These are phyloP conservation scores for Kalmanozyma brasiliensis DNA, from an alignment of 1,284 basidiomycete genomes.

Conservation along the genomic window DNA sequence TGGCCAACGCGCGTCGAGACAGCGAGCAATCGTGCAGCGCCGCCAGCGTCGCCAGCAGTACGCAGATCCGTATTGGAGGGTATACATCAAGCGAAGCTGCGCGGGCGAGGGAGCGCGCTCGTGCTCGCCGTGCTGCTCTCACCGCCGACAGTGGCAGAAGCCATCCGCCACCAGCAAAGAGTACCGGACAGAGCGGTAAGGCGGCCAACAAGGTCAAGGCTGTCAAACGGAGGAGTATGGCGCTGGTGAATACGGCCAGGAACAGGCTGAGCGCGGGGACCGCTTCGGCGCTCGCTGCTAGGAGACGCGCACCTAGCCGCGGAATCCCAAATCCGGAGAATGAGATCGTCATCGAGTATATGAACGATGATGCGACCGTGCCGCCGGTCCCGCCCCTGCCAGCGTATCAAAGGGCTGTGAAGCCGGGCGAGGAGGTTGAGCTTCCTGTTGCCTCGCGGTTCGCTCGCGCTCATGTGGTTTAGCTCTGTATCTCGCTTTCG, in stretches of 20 bases:
- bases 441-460: slow-evolving; percentile 30
- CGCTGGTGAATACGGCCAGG: slow-evolving; percentile 28
- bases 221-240: slow-evolving; percentile 28
- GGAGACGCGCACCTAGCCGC: slow-evolving; percentile 3
- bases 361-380: slow-evolving; percentile 16
- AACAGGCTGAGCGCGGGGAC: slow-evolving; percentile 30
- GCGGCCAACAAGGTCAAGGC: slow-evolving; percentile 15
- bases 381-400: slow-evolving; percentile 38
- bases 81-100: slow-evolving; percentile 33
- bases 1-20: slow-evolving; percentile 10
- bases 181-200: slow-evolving; percentile 24
- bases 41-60: slow-evolving; percentile 29
- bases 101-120: slow-evolving; percentile 23
- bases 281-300: slow-evolving; percentile 28
- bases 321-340: slow-evolving; percentile 21
- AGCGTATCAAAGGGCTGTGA: slow-evolving; percentile 33
- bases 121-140: slow-evolving; percentile 16
- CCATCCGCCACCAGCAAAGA: slow-evolving; percentile 26
- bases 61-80: slow-evolving; percentile 40
- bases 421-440: not conserved
- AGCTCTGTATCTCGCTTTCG: slow-evolving; percentile 1
- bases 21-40: slow-evolving; percentile 24
- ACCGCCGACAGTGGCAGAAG: not conserved
- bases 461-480: slow-evolving; percentile 21
- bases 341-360: slow-evolving; percentile 21